A percentile compares a stretch with the other conserved stretches of the same genome.
Evolutionary conservation across 306 rosid species (phyloP).

Genomic region (Mimosa pudica): DNA sequence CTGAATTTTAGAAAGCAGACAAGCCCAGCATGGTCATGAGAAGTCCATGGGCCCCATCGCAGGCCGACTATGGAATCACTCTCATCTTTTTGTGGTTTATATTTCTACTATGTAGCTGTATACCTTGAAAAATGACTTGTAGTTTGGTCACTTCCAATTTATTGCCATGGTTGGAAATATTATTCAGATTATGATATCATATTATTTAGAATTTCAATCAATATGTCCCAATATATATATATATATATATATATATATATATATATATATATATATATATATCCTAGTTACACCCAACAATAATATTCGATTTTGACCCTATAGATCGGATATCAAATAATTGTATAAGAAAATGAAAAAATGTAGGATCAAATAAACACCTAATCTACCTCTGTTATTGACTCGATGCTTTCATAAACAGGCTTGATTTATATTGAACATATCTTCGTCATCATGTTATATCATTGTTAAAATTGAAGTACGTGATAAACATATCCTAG

Average conservation of each 20-base stretch:
- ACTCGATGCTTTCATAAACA: background rate
- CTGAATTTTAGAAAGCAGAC: constrained; percentile 18
- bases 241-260: too few relatives aligned
- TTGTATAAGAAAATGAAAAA: background rate
- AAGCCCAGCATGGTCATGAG: constrained; percentile 35
- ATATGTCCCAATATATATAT: background rate
- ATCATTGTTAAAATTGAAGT: background rate
- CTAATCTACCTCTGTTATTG: background rate
- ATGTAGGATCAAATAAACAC: background rate
- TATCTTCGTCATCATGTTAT: background rate
- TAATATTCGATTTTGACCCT: background rate
- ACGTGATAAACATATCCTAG: too few relatives aligned
- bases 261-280: background rate
- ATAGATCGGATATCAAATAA: too few relatives aligned
- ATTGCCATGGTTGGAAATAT: background rate
- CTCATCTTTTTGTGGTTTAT: constrained; percentile 12
- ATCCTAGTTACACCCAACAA: too few relatives aligned
- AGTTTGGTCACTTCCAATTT: background rate
- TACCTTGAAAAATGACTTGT: constrained; percentile 17
- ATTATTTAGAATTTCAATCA: background rate
- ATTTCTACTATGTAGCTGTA: constrained; percentile 3
- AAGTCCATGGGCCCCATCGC: constrained; percentile 25
- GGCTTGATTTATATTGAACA: background rate
- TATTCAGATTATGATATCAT: background rate
- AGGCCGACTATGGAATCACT: constrained; percentile 4